A percentile compares a stretch with the other conserved stretches of the same genome.
These are phyloP conservation scores for Cyberlindnera meyerae DNA, from an alignment of 805 yeast genomes.

Conservation along the genomic window DNA sequence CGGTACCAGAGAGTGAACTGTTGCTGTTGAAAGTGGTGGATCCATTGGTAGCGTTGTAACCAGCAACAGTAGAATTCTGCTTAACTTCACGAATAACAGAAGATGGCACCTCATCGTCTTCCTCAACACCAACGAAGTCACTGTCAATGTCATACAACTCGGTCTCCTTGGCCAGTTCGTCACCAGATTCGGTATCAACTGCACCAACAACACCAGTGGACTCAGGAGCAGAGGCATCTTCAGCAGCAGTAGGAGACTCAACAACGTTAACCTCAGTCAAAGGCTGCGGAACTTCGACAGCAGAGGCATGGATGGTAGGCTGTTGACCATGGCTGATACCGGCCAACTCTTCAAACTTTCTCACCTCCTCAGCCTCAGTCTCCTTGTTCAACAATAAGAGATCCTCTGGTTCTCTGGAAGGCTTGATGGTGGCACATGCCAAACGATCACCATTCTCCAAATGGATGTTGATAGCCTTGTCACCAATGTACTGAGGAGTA, in stretches of 20 bases:
- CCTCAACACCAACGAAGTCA: too few relatives aligned
- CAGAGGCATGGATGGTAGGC: conserved; percentile 1
- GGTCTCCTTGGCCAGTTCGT: too few relatives aligned
- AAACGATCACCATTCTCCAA: conserved; percentile 46
- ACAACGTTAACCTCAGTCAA: conserved; percentile 1
- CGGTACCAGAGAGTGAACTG: conserved; percentile 3
- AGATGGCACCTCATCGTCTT: too few relatives aligned
- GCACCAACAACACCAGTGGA: conserved; percentile 5
- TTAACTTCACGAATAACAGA: too few relatives aligned
- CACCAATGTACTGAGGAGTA: conserved; percentile 55
- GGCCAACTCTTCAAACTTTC: conserved; percentile 23
- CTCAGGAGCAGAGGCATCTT: conserved; percentile 3
- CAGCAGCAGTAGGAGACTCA: conserved; percentile 1
- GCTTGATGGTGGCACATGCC: conserved; percentile 56
- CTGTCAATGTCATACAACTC: too few relatives aligned
- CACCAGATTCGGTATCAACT: conserved; percentile 6
- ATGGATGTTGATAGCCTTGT: conserved; percentile 53
- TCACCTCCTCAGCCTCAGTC: conserved; percentile 24
- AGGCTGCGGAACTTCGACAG: conserved; percentile 1
- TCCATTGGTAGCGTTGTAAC: conserved; percentile 1
- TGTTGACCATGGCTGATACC: conserved; percentile 14
- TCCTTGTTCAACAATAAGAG: conserved; percentile 24
- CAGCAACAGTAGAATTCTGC: too few relatives aligned
- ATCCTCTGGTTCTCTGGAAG: conserved; percentile 26
- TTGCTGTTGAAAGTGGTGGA: conserved; percentile 1